phyloP scores from a whole-genome alignment of 768 basidiomycete genomes.

The Boletus pseudo-olivaceus region DNA sequence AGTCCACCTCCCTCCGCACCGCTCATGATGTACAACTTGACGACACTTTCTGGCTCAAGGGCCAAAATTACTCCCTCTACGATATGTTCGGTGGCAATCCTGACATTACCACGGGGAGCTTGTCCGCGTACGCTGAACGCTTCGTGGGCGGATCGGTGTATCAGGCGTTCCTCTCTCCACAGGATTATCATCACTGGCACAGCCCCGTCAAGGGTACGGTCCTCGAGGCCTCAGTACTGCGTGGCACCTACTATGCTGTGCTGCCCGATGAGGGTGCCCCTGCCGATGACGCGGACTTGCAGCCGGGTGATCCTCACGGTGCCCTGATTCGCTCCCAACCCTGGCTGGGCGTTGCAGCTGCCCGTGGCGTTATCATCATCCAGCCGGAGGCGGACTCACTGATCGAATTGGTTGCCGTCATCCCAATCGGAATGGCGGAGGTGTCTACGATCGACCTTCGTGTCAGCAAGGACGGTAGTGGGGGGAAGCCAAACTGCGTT shows the following conservation, averaged over 20 bases:
- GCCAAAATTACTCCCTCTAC: conserved; percentile 52
- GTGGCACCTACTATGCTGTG: conserved; percentile 14
- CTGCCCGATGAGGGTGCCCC: conserved; percentile 13
- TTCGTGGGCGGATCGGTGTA: conserved; percentile 50
- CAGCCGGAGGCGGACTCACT: conserved; percentile 36
- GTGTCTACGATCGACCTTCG: conserved; percentile 31
- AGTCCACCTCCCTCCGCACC: conserved; percentile 40
- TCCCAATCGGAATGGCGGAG: conserved; percentile 27
- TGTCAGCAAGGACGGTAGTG: neutral
- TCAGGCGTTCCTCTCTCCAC: conserved; percentile 43
- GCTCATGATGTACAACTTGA: conserved; percentile 36
- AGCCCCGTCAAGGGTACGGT: neutral
- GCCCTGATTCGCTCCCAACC: conserved; percentile 32
- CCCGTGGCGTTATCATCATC: conserved; percentile 54
- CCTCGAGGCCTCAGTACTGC: neutral
- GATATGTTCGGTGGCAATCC: conserved; percentile 42
- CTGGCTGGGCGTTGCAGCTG: conserved; percentile 44
- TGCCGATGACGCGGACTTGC: neutral
- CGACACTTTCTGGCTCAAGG: conserved; percentile 60
- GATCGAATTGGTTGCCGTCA: conserved; percentile 52
- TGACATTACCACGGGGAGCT: neutral
- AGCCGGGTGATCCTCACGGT: conserved; percentile 14
- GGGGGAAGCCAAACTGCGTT: neutral
- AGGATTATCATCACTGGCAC: neutral
- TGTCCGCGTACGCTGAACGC: conserved; percentile 20